Base-by-base conservation (phyloP, 1,284 basidiomycete species). In the Apiotrichum brassicae region DNA sequence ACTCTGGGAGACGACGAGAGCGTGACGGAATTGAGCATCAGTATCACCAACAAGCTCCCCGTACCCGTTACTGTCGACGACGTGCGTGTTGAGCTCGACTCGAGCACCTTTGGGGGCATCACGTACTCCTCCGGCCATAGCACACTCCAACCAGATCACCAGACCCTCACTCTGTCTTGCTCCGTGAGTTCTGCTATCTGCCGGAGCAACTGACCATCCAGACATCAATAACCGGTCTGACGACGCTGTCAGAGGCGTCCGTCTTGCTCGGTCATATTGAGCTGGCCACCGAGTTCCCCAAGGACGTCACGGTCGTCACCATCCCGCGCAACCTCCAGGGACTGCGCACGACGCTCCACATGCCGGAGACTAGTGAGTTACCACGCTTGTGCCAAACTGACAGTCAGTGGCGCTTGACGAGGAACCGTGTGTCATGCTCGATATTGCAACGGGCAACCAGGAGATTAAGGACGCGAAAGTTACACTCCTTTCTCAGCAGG, bases 321-420 rank as follows among this genome's bases (percentile, higher is more conserved):
- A 45, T 65, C 3, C 51, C 57, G 18, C 59, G 62, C 18, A 52
- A 62, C 47, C 43, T 61, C 0, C 41, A 45, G 6, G 65, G 62
- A 4, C 39, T 61, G 9, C 41, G 52, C 6, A 57, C 54, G 1
- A 48, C 43, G 13, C 45, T 71, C 12, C 51, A 54, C 20, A 66
- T 72, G 65, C 70, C 70, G 2, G 57, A 57, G 12, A 44, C 50
- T 13, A 65, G 66, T 70, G 33, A 49, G 65, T 54, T 13, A 8
- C 1, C 22, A n/a, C n/a, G n/a, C n/a, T n/a, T n/a, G n/a, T n/a
- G n/a, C n/a, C n/a, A 51, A 40, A 39, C 48, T 54, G 9, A 53
- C 47, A 22, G 2, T 8, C 39, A 71, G 68, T 70, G 28, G 57
- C 63, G 18, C 59, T 72, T 14, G 65, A 70, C 36, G 56, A 58